Evolutionary conservation across 768 basidiomycete species (phyloP), one percentile per base, ranked within the genome.

Genomic region (Boletellus emodensis): DNA sequence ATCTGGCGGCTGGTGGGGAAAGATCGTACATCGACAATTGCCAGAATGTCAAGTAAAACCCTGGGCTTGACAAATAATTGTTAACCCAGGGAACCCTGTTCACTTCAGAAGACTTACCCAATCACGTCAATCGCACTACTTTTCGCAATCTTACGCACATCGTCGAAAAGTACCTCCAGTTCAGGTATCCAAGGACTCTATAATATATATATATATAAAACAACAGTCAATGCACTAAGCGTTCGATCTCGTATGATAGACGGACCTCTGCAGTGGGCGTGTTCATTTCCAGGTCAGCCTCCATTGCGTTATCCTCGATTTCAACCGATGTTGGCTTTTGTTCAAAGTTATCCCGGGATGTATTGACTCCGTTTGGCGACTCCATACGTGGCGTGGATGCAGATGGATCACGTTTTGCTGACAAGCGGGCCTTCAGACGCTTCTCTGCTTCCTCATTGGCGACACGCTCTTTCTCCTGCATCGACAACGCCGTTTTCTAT

Each of bases 21-120:
- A 98, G 76, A 67, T 99, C 96, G 61, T 93, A 90, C 32, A 88
- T 87, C 1, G 91, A 87, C 45, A 98, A 70, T 66, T 97, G 94
- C 96, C 96, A 99, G 72, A 97, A 99, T 3, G 94, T 93, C 40
- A 90, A 70, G 62, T 94, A 97, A 71, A 99, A 98, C 3, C 84
- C 88, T 26, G 93, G 85, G 3, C 95, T 96, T 33, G 1, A 44
- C 57, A 24, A 39, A 48, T 12, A 20, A n/a, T 14, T 34, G 36
- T 51, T 46, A 56, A 43, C 20, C 17, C 48, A 49, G 46, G 34
- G 44, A 20, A 14, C 28, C 46, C 46, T 17, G 42, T 53, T 8
- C 26, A 54, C 24, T 36, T 35, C 46, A 42, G 28, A 49, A 42
- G 18, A 66, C 86, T 47, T 67, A 94, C 86, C 88, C 87, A 57